phyloP scores from a whole-genome alignment of 192 early-diverging fungal genomes.

The Coemansia sp. region DNA sequence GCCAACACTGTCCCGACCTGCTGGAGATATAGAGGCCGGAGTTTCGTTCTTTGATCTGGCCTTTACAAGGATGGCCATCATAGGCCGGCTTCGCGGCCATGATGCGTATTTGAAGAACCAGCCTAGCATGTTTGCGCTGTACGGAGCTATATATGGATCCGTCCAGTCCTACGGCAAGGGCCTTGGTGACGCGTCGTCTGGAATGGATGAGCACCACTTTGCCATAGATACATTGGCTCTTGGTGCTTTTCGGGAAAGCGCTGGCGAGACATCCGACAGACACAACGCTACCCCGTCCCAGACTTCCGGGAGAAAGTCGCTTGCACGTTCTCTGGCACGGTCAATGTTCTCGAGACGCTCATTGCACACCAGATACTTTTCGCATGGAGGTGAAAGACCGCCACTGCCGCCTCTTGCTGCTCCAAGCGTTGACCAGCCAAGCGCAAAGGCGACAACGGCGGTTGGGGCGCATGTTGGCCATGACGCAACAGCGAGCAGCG shows the following conservation, averaged over 20 bases:
- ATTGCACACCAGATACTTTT: constrained; percentile 20
- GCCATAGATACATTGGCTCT: constrained; percentile 9
- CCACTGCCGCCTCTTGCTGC: constrained; percentile 1
- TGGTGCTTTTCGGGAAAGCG: constrained; percentile 6
- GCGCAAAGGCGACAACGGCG: neutral
- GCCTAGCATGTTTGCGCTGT: constrained; percentile 63
- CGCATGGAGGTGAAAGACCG: constrained; percentile 19
- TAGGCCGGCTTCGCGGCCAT: constrained; percentile 56
- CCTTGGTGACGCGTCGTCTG: constrained; percentile 21
- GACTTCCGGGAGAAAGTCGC: constrained; percentile 38
- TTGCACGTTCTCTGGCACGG: constrained; percentile 45
- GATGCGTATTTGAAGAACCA: constrained; percentile 58
- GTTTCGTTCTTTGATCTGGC: constrained; percentile 62
- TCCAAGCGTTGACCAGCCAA: neutral
- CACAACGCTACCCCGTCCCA: constrained; percentile 27
- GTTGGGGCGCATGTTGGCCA: neutral
- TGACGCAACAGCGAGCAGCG: neutral
- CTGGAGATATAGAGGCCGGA: constrained; percentile 52
- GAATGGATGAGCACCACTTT: constrained; percentile 12
- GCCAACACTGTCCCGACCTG: neutral
- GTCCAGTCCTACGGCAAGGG: constrained; percentile 22
- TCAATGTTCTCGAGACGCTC: constrained; percentile 32
- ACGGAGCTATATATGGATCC: constrained; percentile 51
- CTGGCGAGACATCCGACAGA: neutral
- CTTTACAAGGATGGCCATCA: constrained; percentile 62